Conservation (phyloP, 2,329 filamentous ascomycete species). For the Lecanicillium sp. region DNA sequence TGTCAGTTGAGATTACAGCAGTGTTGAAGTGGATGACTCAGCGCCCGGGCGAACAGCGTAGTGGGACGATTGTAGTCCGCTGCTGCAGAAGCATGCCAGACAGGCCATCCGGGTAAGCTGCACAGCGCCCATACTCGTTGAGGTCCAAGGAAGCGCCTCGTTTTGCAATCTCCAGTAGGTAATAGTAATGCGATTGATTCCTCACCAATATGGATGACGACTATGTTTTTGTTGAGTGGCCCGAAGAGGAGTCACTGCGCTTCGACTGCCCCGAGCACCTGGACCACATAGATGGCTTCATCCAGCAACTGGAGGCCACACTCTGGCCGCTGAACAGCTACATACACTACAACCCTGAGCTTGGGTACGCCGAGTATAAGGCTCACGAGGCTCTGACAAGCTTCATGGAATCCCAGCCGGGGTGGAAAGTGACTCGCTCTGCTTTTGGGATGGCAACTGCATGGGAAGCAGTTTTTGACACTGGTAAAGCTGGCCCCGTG, state of each 20-base stretch:
- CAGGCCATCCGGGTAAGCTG: no score
- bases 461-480: conserved; percentile 36
- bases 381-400: conserved; percentile 36
- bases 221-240: conserved; percentile 10
- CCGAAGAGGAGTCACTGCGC: not conserved
- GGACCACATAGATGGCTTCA: conserved; percentile 27
- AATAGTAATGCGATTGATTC: no score
- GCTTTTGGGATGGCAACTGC: conserved; percentile 39
- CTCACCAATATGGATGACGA: conserved; percentile 11
- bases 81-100: no score
- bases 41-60: no score
- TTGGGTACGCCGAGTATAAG: conserved; percentile 35
- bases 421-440: conserved; percentile 34
- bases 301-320: conserved; percentile 16
- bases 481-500: conserved; percentile 28
- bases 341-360: conserved; percentile 39
- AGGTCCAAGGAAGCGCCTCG: no score
- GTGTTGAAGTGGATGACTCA: no score
- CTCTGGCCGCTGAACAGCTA: conserved; percentile 33
- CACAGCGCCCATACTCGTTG: no score
- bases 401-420: conserved; percentile 28
- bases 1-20: no score
- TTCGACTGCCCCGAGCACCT: not conserved
- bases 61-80: no score
- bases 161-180: no score